Conservation (phyloP, 805 yeast genomes). For the Hanseniaspora singularis region DNA sequence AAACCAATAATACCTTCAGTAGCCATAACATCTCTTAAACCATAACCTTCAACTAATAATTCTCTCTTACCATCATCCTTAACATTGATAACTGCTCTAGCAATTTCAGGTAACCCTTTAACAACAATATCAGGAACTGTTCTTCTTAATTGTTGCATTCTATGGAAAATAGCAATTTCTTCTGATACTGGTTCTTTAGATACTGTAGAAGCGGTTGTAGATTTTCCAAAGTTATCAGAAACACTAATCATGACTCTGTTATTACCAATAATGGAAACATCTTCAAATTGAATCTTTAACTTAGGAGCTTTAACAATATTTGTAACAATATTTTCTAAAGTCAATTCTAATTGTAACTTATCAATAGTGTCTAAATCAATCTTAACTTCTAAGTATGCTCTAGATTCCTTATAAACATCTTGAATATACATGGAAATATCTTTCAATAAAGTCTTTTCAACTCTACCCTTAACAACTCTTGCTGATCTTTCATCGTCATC, state of each 20-base stretch:
- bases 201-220: conserved; percentile 35
- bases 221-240: conserved; percentile 33
- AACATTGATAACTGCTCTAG: conserved; percentile 87
- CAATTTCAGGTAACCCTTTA: conserved; percentile 80
- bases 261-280: conserved; percentile 54
- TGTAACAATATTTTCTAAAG: conserved; percentile 69
- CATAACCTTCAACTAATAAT: conserved; percentile 94
- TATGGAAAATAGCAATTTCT: conserved; percentile 55
- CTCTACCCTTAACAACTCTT: conserved; percentile 80
- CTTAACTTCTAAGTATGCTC: conserved; percentile 68
- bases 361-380: conserved; percentile 78
- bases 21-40: conserved; percentile 85
- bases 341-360: conserved; percentile 76
- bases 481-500: conserved; percentile 81
- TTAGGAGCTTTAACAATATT: conserved; percentile 82
- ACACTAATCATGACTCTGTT: conserved; percentile 59
- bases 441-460: conserved; percentile 78
- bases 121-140: conserved; percentile 78
- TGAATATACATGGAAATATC: conserved; percentile 85
- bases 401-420: conserved; percentile 76
- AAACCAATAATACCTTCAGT: conserved; percentile 71
- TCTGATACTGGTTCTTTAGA: conserved; percentile 28
- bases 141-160: conserved; percentile 82
- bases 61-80: conserved; percentile 93
- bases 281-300: conserved; percentile 64